Base-by-base conservation (phyloP, 805 yeast genomes). In the Torulaspora delbrueckii region DNA sequence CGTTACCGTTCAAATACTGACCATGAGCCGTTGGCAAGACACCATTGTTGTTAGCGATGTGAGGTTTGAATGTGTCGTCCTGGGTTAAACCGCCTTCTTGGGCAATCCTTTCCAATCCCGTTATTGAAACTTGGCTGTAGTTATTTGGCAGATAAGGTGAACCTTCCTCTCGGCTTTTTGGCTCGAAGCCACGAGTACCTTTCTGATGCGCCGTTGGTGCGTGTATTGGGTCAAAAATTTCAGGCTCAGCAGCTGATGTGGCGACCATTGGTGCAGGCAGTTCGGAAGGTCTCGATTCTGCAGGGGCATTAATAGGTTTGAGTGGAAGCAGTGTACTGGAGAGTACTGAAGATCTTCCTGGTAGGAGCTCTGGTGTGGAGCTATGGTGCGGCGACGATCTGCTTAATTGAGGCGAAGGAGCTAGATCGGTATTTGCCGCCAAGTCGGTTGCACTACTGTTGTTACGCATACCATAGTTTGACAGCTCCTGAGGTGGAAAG, bases 321-420 rank as follows among this genome's bases (percentile, higher is more conserved):
- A 65, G 59, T 22, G 68, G 66, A 9, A 59, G 58, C 3, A 53
- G 57, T 40, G 49, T 48, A 26, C 46, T 50, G 0, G 58, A 37
- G n/a, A 28, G 26, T 12, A 44, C 19, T 2, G 49, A 50, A 5
- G 60, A 48, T 6, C 52, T 40, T 9, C 52, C 41, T 40, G 58
- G 56, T 37, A 56, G 52, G 10, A 46, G 33, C 14, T 45, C 49
- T 22, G 56, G 47, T 2, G 47, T 45, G 2, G 56, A 46, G 25
- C 40, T 16, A 25, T 48, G 38, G 22, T 39, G 37, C 9, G 42
- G 34, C 7, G 55, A 32, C 27, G 46, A n/a, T 10, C 36, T 40
- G 16, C 37, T 19, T n/a, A 45, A 14, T 12, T 30, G 27, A 7
- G 33, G 18, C 10, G 50, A 36, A 12, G 47, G 44, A 5, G 37